Evolutionary conservation across 2,329 filamentous ascomycete genomes (phyloP).

Genomic region (Sarocladium strictum): DNA sequence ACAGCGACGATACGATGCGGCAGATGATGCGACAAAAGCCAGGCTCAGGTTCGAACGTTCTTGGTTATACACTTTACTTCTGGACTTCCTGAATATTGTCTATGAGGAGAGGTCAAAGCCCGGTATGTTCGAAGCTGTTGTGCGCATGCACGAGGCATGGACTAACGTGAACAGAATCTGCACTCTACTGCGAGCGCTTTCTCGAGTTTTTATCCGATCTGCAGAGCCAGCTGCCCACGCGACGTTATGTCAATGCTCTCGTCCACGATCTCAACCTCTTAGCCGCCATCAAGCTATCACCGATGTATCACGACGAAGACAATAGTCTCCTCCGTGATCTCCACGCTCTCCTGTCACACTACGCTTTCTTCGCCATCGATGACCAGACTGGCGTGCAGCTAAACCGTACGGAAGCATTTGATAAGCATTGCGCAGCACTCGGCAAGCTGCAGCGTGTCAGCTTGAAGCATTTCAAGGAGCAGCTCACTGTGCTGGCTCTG

Average conservation of each 20-base stretch:
- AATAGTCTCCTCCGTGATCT: conserved; percentile 78
- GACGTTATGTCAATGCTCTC: conserved; percentile 87
- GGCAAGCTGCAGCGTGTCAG: conserved; percentile 74
- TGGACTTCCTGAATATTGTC: conserved; percentile 74
- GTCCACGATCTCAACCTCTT: conserved; percentile 81
- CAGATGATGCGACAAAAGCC: conserved; percentile 72
- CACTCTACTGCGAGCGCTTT: conserved; percentile 87
- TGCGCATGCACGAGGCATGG: background rate
- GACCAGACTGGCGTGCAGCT: conserved; percentile 81
- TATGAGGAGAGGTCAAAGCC: conserved; percentile 49
- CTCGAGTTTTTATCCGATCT: conserved; percentile 85
- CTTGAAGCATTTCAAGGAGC: conserved; percentile 79
- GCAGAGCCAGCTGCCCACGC: conserved; percentile 86
- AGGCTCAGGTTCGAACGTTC: conserved; percentile 84
- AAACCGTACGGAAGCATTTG: conserved; percentile 66
- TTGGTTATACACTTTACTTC: conserved; percentile 81
- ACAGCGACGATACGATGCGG: conserved; percentile 78
- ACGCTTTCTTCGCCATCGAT: conserved; percentile 82
- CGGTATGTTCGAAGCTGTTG: conserved; percentile 27
- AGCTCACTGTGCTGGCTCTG: conserved; percentile 82
- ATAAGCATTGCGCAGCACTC: conserved; percentile 69
- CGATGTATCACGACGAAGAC: conserved; percentile 67
- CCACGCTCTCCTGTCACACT: conserved; percentile 74
- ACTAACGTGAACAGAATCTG: conserved; percentile 43
- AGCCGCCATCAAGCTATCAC: conserved; percentile 70